A percentile compares a stretch with the other conserved stretches of the same genome.
phyloP scores from a whole-genome alignment of 495 filamentous ascomycete genomes.

The Platismatia glauca region DNA sequence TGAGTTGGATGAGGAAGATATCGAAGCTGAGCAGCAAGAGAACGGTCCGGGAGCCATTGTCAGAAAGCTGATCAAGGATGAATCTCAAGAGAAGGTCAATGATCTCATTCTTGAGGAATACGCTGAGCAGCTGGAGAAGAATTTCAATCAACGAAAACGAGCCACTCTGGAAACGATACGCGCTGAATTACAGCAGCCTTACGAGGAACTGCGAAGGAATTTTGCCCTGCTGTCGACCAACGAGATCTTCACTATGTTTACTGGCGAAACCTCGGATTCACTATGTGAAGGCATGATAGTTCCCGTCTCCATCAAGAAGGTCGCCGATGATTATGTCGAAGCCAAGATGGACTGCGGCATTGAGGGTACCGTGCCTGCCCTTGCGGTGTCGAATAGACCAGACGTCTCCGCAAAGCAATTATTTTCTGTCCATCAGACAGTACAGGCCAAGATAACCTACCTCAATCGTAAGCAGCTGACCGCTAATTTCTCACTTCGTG shows the following conservation, averaged over 20 bases:
- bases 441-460: conserved; percentile 77
- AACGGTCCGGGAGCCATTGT: conserved; percentile 83
- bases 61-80: conserved; percentile 81
- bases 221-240: conserved; percentile 63
- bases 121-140: conserved; percentile 86
- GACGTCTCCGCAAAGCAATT: conserved; percentile 46
- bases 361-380: conserved; percentile 71
- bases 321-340: conserved; percentile 85
- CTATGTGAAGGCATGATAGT: conserved; percentile 83
- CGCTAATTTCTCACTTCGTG: conserved; percentile 73
- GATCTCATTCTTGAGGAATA: conserved; percentile 95
- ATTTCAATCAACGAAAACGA: conserved; percentile 87
- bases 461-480: conserved; percentile 74
- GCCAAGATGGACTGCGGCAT: conserved; percentile 90
- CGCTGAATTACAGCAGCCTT: conserved; percentile 82
- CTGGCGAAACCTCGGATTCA: conserved; percentile 80
- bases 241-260: conserved; percentile 94
- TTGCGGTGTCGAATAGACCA: conserved; percentile 58
- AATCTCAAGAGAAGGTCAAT: conserved; percentile 88
- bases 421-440: conserved; percentile 68
- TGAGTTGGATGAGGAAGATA: conserved; percentile 93
- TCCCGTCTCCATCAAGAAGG: conserved; percentile 75
- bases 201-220: conserved; percentile 82
- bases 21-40: conserved; percentile 86
- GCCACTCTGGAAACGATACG: conserved; percentile 95